These are phyloP conservation scores for Jamesozyma gamospora DNA, from an alignment of 805 yeast species.

Conservation along the genomic window DNA sequence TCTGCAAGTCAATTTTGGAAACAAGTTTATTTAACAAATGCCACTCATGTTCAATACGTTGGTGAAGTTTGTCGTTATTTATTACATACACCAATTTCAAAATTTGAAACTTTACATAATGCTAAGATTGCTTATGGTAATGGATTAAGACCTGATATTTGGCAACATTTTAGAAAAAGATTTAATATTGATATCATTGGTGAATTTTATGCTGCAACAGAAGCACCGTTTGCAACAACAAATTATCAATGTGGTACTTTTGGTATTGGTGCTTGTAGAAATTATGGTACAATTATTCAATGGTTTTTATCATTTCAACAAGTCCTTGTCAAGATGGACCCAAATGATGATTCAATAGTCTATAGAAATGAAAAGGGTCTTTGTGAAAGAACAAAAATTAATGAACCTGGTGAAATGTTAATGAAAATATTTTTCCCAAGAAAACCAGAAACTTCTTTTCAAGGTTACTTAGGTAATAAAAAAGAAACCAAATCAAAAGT, in stretches of 20 bases:
- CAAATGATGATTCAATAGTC: constrained; percentile 62
- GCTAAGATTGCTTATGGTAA: constrained; percentile 77
- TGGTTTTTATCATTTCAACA: constrained; percentile 44
- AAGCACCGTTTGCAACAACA: constrained; percentile 81
- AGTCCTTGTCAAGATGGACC: constrained; percentile 62
- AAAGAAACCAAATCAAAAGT: constrained; percentile 73
- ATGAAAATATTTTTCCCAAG: constrained; percentile 60
- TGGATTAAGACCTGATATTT: constrained; percentile 81
- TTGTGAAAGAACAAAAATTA: constrained; percentile 41
- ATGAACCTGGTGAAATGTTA: constrained; percentile 81
- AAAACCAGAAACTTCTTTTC: constrained; percentile 67
- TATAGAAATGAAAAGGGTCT: constrained; percentile 63
- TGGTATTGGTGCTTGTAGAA: constrained; percentile 85
- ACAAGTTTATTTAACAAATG: constrained; percentile 58
- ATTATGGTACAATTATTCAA: constrained; percentile 55
- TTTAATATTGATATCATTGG: constrained; percentile 70
- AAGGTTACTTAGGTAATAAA: constrained; percentile 78
- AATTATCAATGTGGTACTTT: constrained; percentile 65
- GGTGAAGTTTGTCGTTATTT: constrained; percentile 91
- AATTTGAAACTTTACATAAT: constrained; percentile 52
- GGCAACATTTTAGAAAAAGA: constrained; percentile 69
- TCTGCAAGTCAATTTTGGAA: constrained; percentile 84
- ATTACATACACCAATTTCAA: constrained; percentile 52
- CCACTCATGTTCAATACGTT: constrained; percentile 84
- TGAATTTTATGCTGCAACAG: constrained; percentile 91